These are phyloP conservation scores for Psilocybe azurescens DNA, from an alignment of 768 basidiomycete species.

Conservation along the genomic window DNA sequence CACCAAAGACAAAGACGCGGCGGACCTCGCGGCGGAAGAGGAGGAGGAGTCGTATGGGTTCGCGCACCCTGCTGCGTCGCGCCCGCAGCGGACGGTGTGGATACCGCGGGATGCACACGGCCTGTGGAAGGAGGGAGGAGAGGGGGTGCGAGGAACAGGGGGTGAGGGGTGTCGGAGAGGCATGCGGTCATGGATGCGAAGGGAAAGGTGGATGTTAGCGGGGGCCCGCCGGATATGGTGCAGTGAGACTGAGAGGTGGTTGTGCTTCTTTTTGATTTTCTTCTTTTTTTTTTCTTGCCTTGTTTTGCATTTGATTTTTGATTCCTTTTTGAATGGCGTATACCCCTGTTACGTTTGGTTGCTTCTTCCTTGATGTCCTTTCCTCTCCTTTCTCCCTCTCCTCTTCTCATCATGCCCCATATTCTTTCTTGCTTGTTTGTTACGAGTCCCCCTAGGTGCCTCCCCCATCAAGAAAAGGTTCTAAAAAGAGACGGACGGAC, in stretches of 20 bases:
- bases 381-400: too few relatives aligned
- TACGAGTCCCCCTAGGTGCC: too few relatives aligned
- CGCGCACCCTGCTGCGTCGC: constrained; percentile 82
- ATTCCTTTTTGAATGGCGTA: too few relatives aligned
- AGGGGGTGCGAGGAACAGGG: constrained; percentile 62
- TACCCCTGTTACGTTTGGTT: too few relatives aligned
- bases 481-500: too few relatives aligned
- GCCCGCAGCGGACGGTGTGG: constrained; percentile 85
- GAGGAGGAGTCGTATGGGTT: constrained; percentile 67
- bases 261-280: background rate
- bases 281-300: background rate
- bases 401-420: too few relatives aligned
- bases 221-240: constrained; percentile 40
- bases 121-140: constrained; percentile 59
- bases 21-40: constrained; percentile 22
- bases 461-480: too few relatives aligned
- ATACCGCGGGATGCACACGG: constrained; percentile 77
- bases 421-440: too few relatives aligned
- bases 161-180: constrained; percentile 53
- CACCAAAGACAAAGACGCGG: constrained; percentile 10
- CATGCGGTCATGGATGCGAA: constrained; percentile 35
- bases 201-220: constrained; percentile 43
- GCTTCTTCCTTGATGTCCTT: too few relatives aligned
- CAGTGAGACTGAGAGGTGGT: background rate
- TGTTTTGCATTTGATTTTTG: too few relatives aligned